Conservation (phyloP, 106 monocot genomes). For the Dendrobium nobile region DNA sequence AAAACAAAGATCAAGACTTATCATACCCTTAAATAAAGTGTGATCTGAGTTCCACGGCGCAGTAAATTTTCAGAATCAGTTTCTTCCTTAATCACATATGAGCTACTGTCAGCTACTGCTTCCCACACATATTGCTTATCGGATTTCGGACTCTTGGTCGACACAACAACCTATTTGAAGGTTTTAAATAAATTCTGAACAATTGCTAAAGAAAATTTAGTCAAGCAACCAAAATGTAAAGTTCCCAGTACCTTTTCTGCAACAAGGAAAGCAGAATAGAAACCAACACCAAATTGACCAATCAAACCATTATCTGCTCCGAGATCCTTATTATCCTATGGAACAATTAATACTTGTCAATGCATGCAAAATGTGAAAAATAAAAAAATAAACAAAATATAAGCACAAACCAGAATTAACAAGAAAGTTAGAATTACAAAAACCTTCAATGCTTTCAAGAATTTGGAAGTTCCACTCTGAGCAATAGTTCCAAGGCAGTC, state of each 20-base stretch:
- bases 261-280: conserved; percentile 99
- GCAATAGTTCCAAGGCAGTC: conserved; percentile 99
- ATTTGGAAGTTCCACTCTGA: conserved; percentile 96
- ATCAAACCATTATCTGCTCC: conserved; percentile 93
- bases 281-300: conserved; percentile 99
- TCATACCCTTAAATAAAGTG: conserved; percentile 70
- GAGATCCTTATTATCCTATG: conserved; percentile 89
- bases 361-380: background rate
- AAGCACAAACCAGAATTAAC: conserved; percentile 1
- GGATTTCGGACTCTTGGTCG: conserved; percentile 95
- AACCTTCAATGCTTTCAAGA: conserved; percentile 90
- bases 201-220: background rate
- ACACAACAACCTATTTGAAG: conserved; percentile 68
- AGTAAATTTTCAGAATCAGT: conserved; percentile 75
- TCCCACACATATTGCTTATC: conserved; percentile 98
- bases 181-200: background rate
- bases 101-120: conserved; percentile 87
- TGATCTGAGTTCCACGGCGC: conserved; percentile 81
- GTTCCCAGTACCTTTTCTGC: conserved; percentile 57
- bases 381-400: background rate
- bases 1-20: background rate
- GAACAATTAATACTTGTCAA: background rate
- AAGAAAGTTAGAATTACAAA: background rate
- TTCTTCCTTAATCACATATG: conserved; percentile 87
- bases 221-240: background rate